Evolutionary conservation across 1,284 basidiomycete genomes (phyloP).

Genomic region (Gymnopus androsaceus): DNA sequence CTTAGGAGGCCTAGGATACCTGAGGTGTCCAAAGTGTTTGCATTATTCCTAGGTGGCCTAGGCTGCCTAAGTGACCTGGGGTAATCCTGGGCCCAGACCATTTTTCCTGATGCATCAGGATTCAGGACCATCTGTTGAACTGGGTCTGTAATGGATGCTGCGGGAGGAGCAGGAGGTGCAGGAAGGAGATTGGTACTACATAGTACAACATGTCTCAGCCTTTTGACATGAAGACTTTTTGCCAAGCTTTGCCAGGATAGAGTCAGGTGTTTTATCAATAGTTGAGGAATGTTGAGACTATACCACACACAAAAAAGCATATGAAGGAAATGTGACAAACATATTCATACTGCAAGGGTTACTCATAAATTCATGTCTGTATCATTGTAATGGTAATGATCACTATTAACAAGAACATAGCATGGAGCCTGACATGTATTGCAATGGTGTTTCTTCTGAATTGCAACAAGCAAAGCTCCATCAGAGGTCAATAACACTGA

Average conservation of each 20-base stretch:
- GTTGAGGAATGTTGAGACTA: background rate
- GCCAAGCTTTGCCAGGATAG: background rate
- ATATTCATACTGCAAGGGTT: background rate
- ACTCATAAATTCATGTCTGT: background rate
- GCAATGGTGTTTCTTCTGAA: background rate
- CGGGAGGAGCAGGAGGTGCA: background rate
- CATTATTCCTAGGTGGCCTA: too few relatives aligned
- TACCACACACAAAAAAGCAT: background rate
- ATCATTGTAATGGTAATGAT: background rate
- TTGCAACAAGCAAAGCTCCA: background rate
- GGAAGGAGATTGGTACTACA: too few relatives aligned
- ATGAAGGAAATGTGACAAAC: background rate
- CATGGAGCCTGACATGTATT: background rate
- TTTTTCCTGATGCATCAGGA: too few relatives aligned
- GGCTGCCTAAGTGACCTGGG: too few relatives aligned
- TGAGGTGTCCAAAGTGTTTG: too few relatives aligned
- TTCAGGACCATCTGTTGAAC: background rate
- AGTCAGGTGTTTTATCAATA: background rate
- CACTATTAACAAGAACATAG: background rate
- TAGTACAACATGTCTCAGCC: background rate
- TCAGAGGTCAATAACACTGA: background rate
- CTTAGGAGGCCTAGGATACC: too few relatives aligned
- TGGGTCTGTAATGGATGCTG: background rate
- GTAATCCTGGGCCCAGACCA: too few relatives aligned
- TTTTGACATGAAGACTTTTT: background rate